phyloP scores from a whole-genome alignment of 768 basidiomycete species.

The Daedaleopsis nitida region DNA sequence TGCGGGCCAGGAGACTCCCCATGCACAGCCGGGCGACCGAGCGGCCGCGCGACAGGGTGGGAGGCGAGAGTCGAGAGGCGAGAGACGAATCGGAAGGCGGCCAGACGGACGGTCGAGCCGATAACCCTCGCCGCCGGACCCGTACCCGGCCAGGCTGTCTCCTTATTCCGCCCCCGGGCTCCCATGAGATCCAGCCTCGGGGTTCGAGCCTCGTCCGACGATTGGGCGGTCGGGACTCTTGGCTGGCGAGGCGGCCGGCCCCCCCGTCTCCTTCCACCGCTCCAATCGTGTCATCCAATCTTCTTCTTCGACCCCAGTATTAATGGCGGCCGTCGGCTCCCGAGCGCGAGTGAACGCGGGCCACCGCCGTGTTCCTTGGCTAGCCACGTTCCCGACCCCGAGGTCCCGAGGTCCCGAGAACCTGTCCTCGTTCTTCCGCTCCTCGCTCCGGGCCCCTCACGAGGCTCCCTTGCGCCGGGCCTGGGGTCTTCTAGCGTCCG shows the following conservation, averaged over 20 bases:
- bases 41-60: no score
- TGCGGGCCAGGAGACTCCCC: slow-evolving; percentile 1
- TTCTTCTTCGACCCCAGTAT: no score
- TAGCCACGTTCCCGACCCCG: no score
- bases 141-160: slow-evolving; percentile 4
- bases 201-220: slow-evolving; percentile 8
- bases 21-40: no score
- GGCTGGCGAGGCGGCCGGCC: no score
- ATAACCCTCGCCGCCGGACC: slow-evolving; percentile 3
- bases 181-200: slow-evolving; percentile 13
- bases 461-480: neutral
- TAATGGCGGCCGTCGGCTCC: neutral
- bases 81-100: slow-evolving; percentile 12
- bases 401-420: no score
- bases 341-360: neutral
- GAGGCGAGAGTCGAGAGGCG: no score
- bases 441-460: neutral
- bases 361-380: no score
- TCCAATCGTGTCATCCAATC: no score
- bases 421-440: slow-evolving; percentile 8
- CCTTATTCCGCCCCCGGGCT: slow-evolving; percentile 11
- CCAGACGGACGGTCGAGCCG: neutral
- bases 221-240: neutral
- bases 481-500: neutral
- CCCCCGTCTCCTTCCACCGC: no score